phyloP scores from a whole-genome alignment of 2,329 filamentous ascomycete genomes.

The Cryphonectria nitschkei region DNA sequence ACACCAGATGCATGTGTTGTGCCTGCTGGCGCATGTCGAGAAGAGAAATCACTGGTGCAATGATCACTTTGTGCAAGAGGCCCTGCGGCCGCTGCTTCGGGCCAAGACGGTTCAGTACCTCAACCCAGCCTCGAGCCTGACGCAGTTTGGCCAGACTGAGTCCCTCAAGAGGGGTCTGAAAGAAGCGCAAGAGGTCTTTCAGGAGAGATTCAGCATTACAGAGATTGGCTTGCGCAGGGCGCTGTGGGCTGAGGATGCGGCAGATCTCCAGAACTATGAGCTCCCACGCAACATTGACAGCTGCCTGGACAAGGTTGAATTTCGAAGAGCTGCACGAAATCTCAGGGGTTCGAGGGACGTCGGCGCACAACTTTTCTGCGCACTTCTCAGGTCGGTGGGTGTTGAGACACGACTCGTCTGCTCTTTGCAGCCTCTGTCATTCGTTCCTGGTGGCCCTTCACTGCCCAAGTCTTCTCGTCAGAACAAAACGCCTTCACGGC shows the following conservation, averaged over 20 bases:
- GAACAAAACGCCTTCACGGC: slow-evolving; percentile 37
- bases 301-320: slow-evolving; percentile 72
- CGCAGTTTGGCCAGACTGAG: slow-evolving; percentile 76
- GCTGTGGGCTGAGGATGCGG: slow-evolving; percentile 73
- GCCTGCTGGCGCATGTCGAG: slow-evolving; percentile 76
- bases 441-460: slow-evolving; percentile 57
- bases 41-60: slow-evolving; percentile 90
- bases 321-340: slow-evolving; percentile 68
- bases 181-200: slow-evolving; percentile 69
- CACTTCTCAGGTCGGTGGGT: slow-evolving; percentile 79
- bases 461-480: slow-evolving; percentile 48
- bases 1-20: slow-evolving; percentile 87
- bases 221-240: slow-evolving; percentile 71
- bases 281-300: slow-evolving; percentile 68
- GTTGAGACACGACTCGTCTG: slow-evolving; percentile 84
- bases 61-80: slow-evolving; percentile 67
- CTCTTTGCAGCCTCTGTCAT: slow-evolving; percentile 82
- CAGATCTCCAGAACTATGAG: slow-evolving; percentile 62
- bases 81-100: slow-evolving; percentile 66
- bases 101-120: slow-evolving; percentile 69
- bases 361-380: slow-evolving; percentile 89
- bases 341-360: slow-evolving; percentile 85
- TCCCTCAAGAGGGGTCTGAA: slow-evolving; percentile 80
- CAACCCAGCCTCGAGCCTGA: slow-evolving; percentile 66
- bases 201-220: slow-evolving; percentile 69